Evolutionary conservation across 2,329 filamentous ascomycete species (phyloP).

Genomic region (Cytospora mali): DNA sequence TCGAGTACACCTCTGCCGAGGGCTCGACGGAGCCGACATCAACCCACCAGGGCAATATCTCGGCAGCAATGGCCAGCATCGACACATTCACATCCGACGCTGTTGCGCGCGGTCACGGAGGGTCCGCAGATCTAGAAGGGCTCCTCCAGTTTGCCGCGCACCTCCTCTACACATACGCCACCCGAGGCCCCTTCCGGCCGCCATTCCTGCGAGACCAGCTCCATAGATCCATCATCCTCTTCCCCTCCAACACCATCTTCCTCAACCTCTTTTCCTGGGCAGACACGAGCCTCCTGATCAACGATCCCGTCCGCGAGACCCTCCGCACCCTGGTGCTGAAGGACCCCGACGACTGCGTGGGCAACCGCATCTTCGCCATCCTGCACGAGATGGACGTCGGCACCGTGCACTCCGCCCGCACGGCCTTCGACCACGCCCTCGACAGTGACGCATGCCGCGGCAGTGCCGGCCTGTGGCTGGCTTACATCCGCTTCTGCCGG

Average conservation of each 20-base stretch:
- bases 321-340: constrained; percentile 56
- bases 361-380: constrained; percentile 53
- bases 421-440: constrained; percentile 57
- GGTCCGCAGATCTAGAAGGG: constrained; percentile 56
- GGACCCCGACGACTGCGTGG: constrained; percentile 44
- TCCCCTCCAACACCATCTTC: constrained; percentile 78
- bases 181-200: constrained; percentile 65
- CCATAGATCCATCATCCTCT: constrained; percentile 60
- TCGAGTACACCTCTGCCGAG: constrained; percentile 64
- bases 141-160: constrained; percentile 69
- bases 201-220: constrained; percentile 65
- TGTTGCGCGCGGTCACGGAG: constrained; percentile 38
- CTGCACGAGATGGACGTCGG: constrained; percentile 52
- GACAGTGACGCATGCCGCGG: constrained; percentile 42
- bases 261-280: constrained; percentile 73
- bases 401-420: constrained; percentile 51
- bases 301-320: constrained; percentile 74
- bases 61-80: constrained; percentile 49
- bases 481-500: constrained; percentile 53
- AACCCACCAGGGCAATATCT: constrained; percentile 57
- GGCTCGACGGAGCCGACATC: constrained; percentile 48
- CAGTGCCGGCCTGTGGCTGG: constrained; percentile 51
- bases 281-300: constrained; percentile 70
- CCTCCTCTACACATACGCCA: constrained; percentile 67
- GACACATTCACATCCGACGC: constrained; percentile 48